phyloP scores from a whole-genome alignment of 257 asterid species.

The Scutellaria barbata region DNA sequence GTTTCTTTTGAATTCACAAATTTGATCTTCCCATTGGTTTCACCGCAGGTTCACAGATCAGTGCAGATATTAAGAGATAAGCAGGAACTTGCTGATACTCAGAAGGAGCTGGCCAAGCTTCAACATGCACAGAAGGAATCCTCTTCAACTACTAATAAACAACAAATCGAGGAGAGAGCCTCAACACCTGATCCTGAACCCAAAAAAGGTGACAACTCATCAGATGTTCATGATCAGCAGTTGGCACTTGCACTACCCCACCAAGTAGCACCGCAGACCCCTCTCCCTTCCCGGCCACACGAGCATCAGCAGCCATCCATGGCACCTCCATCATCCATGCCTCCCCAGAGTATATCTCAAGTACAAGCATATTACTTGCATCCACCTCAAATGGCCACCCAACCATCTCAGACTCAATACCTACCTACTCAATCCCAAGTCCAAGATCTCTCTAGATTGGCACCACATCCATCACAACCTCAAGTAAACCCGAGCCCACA shows the following conservation, averaged over 20 bases:
- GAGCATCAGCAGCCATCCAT: slow-evolving; percentile 69
- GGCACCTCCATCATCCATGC: slow-evolving; percentile 63
- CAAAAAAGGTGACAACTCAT: slow-evolving; percentile 51
- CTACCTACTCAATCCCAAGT: slow-evolving; percentile 58
- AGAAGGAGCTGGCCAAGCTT: slow-evolving; percentile 90
- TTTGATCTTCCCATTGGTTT: not conserved
- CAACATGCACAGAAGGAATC: slow-evolving; percentile 78
- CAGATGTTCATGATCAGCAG: slow-evolving; percentile 65
- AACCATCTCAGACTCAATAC: slow-evolving; percentile 64
- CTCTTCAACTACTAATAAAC: slow-evolving; percentile 50
- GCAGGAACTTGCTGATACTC: slow-evolving; percentile 94
- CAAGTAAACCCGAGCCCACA: slow-evolving; percentile 66
- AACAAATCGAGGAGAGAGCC: slow-evolving; percentile 61
- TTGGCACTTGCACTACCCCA: slow-evolving; percentile 86
- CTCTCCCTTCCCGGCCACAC: slow-evolving; percentile 47
- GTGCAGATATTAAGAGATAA: slow-evolving; percentile 91
- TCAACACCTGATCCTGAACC: slow-evolving; percentile 55
- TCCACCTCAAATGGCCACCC: slow-evolving; percentile 59
- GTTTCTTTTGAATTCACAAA: not conserved
- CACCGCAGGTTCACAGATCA: slow-evolving; percentile 86
- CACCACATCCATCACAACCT: slow-evolving; percentile 63
- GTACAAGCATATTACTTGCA: slow-evolving; percentile 65
- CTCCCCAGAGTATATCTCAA: slow-evolving; percentile 62
- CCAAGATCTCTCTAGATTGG: slow-evolving; percentile 63
- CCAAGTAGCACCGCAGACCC: slow-evolving; percentile 63